Base-by-base conservation (phyloP, 495 filamentous ascomycete species). In the Lepidopterella palustris region DNA sequence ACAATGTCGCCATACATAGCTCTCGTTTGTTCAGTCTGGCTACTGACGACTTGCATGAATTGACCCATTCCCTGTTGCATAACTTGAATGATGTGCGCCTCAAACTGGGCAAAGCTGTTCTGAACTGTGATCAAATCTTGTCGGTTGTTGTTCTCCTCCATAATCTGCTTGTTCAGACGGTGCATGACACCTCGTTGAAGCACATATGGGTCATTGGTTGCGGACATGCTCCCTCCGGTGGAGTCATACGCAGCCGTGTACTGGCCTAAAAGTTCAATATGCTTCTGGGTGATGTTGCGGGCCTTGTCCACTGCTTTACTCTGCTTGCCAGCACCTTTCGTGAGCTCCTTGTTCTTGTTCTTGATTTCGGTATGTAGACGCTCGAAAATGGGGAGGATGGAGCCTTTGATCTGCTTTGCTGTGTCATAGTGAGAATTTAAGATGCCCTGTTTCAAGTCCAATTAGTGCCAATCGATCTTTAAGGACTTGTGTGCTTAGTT, bases 331-430 rank as follows among this genome's bases (percentile, higher is more conserved):
- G 87, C 88, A n/a, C 91, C 90, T 45, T 84, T 80, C 42, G 78
- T 78, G 5, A 98, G 80, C 72, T 95, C 89, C 78, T 97, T 97
- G 32, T 81, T 78, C 76, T 96, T 96, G 72, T 87, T 84, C 79
- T 97, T 97, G 76, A 98, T 92, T 68, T 97, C 93, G 69, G 90
- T 84, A 75, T 97, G 91, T 26, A 98, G 80, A 27, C 90, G 86
- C 70, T 92, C 90, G 66, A 98, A 81, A 50, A 91, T 85, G 10
- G 92, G 95, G 18, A 95, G 80, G 20, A 97, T 88, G 20, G 82
- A 82, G 61, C 82, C 82, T 71, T 88, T 95, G 48, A 98, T 79
- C 58, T 81, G 87, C 77, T 90, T 90, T 62, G 95, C 92, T 6
- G 89, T 91, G 63, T 97, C 91, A 53, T 83, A 72, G 71, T 96